phyloP scores from a whole-genome alignment of 441 rosid species.

The Pelargonium australe region DNA sequence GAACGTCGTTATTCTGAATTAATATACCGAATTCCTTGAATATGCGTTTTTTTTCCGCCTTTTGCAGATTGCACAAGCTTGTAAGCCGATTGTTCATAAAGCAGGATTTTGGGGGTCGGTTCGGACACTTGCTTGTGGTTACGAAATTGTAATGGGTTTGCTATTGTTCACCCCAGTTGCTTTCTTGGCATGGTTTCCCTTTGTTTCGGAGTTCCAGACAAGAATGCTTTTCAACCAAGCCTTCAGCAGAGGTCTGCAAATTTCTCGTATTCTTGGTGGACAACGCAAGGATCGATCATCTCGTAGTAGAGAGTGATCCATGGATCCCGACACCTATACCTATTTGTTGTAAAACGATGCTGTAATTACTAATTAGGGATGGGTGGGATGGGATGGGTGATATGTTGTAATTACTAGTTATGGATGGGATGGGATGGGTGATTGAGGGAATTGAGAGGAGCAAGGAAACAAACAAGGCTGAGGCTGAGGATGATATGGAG shows the following conservation, averaged over 20 bases:
- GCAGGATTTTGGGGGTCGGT: constrained; percentile 94
- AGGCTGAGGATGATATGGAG: too few relatives aligned
- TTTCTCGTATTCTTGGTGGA: constrained; percentile 96
- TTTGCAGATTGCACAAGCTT: constrained; percentile 83
- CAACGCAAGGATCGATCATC: constrained; percentile 75
- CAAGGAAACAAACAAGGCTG: too few relatives aligned
- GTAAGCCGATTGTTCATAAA: constrained; percentile 59
- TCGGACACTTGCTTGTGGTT: constrained; percentile 86
- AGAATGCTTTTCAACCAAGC: constrained; percentile 99
- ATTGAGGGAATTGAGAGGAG: too few relatives aligned
- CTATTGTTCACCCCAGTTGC: constrained; percentile 94
- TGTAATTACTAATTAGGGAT: too few relatives aligned
- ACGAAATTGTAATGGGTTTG: constrained; percentile 88
- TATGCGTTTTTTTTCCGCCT: not conserved
- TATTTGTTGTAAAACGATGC: too few relatives aligned
- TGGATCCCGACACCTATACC: not conserved
- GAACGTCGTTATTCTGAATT: too few relatives aligned
- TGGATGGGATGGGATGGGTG: too few relatives aligned
- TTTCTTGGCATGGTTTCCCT: constrained; percentile 96
- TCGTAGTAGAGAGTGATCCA: constrained; percentile 58
- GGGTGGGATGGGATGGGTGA: too few relatives aligned
- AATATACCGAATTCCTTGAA: too few relatives aligned
- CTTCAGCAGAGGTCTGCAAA: constrained; percentile 96
- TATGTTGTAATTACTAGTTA: too few relatives aligned
- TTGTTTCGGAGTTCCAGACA: constrained; percentile 96